Evolutionary conservation across 192 early-diverging fungal species (phyloP).

Genomic region (Physocladia obscura): DNA sequence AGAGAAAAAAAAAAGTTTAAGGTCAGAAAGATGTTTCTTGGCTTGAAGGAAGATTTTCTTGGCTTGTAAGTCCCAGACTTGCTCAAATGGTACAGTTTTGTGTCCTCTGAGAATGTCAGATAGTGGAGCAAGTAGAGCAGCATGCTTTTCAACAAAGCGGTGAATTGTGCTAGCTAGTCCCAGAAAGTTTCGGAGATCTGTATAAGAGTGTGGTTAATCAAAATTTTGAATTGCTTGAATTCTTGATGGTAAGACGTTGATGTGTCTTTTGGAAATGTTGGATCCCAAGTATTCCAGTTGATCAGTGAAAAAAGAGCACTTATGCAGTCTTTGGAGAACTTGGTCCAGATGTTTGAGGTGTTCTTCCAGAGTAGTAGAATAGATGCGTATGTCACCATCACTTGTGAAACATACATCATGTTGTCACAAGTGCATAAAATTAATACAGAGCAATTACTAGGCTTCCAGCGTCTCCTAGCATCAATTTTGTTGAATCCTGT

Average conservation of each 20-base stretch:
- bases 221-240: neutral
- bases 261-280: neutral
- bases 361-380: conserved; percentile 11
- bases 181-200: neutral
- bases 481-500: too few relatives aligned
- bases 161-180: conserved; percentile 21
- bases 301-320: conserved; percentile 9
- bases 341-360: conserved; percentile 19
- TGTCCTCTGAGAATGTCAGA: conserved; percentile 7
- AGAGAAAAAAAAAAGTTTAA: too few relatives aligned
- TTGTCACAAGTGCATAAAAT: too few relatives aligned
- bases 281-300: conserved; percentile 1
- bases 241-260: neutral
- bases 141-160: conserved; percentile 7
- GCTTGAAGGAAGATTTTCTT: too few relatives aligned
- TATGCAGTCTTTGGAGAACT: conserved; percentile 29
- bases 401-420: too few relatives aligned
- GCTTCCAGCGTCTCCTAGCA: too few relatives aligned
- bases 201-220: neutral
- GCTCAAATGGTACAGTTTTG: neutral
- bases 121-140: conserved; percentile 18
- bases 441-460: too few relatives aligned
- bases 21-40: too few relatives aligned
- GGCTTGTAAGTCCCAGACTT: neutral
- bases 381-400: conserved; percentile 57